Conservation (phyloP, 129 eudicot species). For the Mikania micrantha region DNA sequence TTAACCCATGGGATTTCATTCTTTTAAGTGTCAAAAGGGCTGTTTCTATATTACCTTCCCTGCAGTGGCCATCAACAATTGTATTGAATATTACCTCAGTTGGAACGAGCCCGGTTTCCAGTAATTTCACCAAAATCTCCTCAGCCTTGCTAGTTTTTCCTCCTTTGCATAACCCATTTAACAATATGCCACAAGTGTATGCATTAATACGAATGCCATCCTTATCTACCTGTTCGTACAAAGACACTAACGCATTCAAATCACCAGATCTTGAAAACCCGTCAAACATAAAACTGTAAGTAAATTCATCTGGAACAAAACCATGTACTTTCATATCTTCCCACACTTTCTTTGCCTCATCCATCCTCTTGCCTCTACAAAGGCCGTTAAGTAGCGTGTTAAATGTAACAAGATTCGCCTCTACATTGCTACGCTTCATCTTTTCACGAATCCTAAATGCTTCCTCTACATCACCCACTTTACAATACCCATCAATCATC, state of each 20-base stretch:
- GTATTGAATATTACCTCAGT: slow-evolving; percentile 20
- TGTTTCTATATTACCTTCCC: slow-evolving; percentile 18
- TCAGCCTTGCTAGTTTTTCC: slow-evolving; percentile 28
- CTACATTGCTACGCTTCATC: slow-evolving; percentile 23
- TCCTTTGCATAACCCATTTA: slow-evolving; percentile 28
- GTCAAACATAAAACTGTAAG: slow-evolving; percentile 23
- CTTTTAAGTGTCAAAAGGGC: slow-evolving; percentile 18
- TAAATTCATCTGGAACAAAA: slow-evolving; percentile 21
- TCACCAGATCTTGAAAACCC: slow-evolving; percentile 17
- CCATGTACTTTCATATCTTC: slow-evolving; percentile 24
- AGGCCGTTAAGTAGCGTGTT: slow-evolving; percentile 21
- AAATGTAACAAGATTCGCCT: slow-evolving; percentile 22
- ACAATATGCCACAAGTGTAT: slow-evolving; percentile 15
- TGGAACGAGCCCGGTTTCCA: slow-evolving; percentile 19
- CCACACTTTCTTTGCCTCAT: slow-evolving; percentile 17
- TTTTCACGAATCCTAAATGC: slow-evolving; percentile 22
- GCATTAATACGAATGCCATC: slow-evolving; percentile 16
- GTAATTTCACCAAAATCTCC: slow-evolving; percentile 15
- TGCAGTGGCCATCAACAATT: slow-evolving; percentile 27
- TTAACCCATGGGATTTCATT: slow-evolving; percentile 22
- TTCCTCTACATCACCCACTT: slow-evolving; percentile 27
- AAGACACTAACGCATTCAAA: slow-evolving; percentile 12
- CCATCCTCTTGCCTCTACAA: slow-evolving; percentile 28
- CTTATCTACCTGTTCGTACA: slow-evolving; percentile 13
- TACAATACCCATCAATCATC: slow-evolving; percentile 30